phyloP scores from a whole-genome alignment of 163 green algal genomes.

The Picocystis sp. region DNA sequence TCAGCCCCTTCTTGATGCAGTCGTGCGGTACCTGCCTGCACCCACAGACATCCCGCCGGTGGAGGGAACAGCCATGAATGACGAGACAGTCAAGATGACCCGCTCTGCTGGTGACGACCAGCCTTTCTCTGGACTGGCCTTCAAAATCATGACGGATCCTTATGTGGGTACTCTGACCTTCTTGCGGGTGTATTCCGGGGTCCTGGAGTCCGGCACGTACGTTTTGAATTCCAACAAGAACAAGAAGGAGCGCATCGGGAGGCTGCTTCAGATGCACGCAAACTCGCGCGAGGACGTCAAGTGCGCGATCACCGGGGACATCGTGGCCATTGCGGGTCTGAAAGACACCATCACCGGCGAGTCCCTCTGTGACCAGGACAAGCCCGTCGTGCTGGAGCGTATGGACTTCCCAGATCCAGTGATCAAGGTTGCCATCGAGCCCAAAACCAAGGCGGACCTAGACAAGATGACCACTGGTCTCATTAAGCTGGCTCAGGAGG shows the following conservation, averaged over 20 bases:
- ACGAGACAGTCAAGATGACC: conserved; percentile 38
- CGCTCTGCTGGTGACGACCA: conserved; percentile 57
- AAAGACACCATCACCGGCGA: conserved; percentile 84
- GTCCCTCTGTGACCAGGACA: conserved; percentile 84
- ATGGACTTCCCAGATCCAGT: conserved; percentile 99
- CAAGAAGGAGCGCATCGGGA: conserved; percentile 93
- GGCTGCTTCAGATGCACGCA: conserved; percentile 95
- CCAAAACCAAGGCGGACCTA: conserved; percentile 89
- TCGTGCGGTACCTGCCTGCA: conserved; percentile 84
- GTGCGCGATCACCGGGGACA: conserved; percentile 69
- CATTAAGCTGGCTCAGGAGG: conserved; percentile 92
- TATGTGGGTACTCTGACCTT: conserved; percentile 95
- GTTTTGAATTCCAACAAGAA: conserved; percentile 76
- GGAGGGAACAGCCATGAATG: conserved; percentile 45
- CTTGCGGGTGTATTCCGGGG: conserved; percentile 79
- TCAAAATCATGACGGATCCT: conserved; percentile 97
- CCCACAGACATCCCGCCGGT: conserved; percentile 56
- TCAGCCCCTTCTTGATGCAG: conserved; percentile 83
- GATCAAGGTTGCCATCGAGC: conserved; percentile 98
- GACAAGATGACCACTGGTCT: conserved; percentile 90
- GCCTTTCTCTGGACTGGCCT: conserved; percentile 83
- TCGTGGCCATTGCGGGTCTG: conserved; percentile 84
- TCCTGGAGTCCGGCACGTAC: conserved; percentile 64
- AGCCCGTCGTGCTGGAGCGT: conserved; percentile 86
- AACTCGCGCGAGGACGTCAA: conserved; percentile 87